phyloP scores from a whole-genome alignment of 2,329 filamentous ascomycete species.

The Byssoonygena ceratinophila region DNA sequence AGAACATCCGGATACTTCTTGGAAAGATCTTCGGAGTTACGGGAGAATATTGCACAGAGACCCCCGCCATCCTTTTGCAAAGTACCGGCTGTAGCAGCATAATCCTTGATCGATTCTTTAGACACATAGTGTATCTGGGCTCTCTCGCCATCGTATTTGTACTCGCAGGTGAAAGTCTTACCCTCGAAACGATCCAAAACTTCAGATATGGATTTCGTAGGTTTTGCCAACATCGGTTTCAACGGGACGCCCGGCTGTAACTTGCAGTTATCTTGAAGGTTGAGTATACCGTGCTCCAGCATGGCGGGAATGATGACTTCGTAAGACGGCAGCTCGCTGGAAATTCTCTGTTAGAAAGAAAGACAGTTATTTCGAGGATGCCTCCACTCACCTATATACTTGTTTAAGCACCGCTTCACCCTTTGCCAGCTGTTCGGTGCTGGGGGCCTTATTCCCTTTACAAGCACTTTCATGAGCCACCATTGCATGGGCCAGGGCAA shows the following conservation, averaged over 20 bases:
- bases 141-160: slow-evolving; percentile 96
- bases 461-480: slow-evolving; percentile 69
- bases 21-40: slow-evolving; percentile 92
- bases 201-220: slow-evolving; percentile 95
- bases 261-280: slow-evolving; percentile 75
- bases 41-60: slow-evolving; percentile 85
- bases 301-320: slow-evolving; percentile 88
- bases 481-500: slow-evolving; percentile 79
- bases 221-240: slow-evolving; percentile 97
- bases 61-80: slow-evolving; percentile 57
- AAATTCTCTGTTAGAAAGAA: not conserved
- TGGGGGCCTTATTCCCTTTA: slow-evolving; percentile 57
- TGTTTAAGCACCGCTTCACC: slow-evolving; percentile 80
- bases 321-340: slow-evolving; percentile 87
- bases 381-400: slow-evolving; percentile 60
- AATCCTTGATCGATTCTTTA: slow-evolving; percentile 61
- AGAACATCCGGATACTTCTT: slow-evolving; percentile 98
- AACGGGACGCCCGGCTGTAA: slow-evolving; percentile 85
- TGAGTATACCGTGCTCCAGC: slow-evolving; percentile 72
- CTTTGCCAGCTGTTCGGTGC: slow-evolving; percentile 64
- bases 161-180: slow-evolving; percentile 94
- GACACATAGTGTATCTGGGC: slow-evolving; percentile 98
- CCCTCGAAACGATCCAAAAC: slow-evolving; percentile 93
- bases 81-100: slow-evolving; percentile 50
- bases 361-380: not conserved